Percentiles rank a stretch among this genome's conserved stretches.
phyloP scores from a whole-genome alignment of 495 filamentous ascomycete species.

The Penicillium silybi region DNA sequence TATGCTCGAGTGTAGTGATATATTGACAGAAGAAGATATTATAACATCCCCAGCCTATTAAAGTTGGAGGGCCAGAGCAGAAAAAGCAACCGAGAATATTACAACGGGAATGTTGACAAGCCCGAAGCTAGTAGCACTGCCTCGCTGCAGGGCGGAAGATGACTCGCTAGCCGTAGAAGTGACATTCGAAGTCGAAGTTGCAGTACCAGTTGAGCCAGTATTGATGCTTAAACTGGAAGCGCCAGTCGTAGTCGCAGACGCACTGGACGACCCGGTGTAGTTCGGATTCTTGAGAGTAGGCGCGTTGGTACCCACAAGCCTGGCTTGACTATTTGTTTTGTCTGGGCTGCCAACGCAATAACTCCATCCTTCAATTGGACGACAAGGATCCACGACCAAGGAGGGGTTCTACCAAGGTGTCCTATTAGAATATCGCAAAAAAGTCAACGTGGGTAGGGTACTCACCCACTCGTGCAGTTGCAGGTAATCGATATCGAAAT shows the following conservation, averaged over 20 bases:
- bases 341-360: constrained; percentile 8
- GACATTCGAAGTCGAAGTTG: background rate
- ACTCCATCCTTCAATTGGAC: constrained; percentile 8
- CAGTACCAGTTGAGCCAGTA: background rate
- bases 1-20: background rate
- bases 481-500: constrained; percentile 5
- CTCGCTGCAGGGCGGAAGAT: background rate
- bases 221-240: background rate
- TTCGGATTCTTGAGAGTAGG: background rate
- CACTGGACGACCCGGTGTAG: background rate
- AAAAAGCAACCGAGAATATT: background rate
- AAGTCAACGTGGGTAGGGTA: background rate
- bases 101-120: background rate
- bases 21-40: background rate
- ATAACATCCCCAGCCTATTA: background rate
- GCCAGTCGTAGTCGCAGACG: background rate
- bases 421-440: background rate
- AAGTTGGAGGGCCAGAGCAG: background rate
- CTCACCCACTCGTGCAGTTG: constrained; percentile 13
- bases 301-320: background rate
- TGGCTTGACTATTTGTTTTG: background rate
- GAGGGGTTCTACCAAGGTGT: constrained; percentile 7
- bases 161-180: background rate
- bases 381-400: background rate
- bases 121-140: background rate